These are phyloP conservation scores for Salix viminalis DNA, from an alignment of 345 rosid species.

Conservation along the genomic window DNA sequence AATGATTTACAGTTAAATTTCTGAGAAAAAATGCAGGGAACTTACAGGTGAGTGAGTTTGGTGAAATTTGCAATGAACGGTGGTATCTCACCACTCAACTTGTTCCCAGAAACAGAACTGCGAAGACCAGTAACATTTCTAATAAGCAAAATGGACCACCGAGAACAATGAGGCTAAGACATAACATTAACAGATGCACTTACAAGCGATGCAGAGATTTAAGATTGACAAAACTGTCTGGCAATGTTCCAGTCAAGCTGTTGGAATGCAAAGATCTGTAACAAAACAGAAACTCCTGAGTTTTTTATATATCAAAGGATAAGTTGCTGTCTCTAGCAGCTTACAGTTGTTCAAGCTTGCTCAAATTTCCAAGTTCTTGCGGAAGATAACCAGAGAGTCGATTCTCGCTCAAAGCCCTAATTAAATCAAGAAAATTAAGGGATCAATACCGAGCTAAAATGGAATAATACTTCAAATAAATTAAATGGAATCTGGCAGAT, in stretches of 20 bases:
- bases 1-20: too few species aligned
- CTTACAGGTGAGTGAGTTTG: background rate
- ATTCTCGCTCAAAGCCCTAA: conserved; percentile 8
- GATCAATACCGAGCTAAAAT: too few species aligned
- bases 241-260: background rate
- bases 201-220: background rate
- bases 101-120: conserved; percentile 9
- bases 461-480: too few species aligned
- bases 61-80: conserved; percentile 1
- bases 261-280: conserved; percentile 20
- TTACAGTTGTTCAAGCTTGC: background rate
- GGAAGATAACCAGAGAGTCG: conserved; percentile 11
- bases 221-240: background rate
- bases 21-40: too few species aligned
- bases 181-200: background rate
- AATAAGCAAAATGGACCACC: background rate
- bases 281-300: background rate
- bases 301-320: too few species aligned
- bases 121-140: background rate
- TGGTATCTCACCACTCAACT: conserved; percentile 2
- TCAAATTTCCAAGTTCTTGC: background rate
- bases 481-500: too few species aligned
- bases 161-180: background rate
- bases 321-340: background rate
- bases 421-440: background rate